A percentile compares a stretch with the other conserved stretches of the same genome.
Conservation (phyloP, 2,329 filamentous ascomycete species). For the Curvularia lunata region DNA sequence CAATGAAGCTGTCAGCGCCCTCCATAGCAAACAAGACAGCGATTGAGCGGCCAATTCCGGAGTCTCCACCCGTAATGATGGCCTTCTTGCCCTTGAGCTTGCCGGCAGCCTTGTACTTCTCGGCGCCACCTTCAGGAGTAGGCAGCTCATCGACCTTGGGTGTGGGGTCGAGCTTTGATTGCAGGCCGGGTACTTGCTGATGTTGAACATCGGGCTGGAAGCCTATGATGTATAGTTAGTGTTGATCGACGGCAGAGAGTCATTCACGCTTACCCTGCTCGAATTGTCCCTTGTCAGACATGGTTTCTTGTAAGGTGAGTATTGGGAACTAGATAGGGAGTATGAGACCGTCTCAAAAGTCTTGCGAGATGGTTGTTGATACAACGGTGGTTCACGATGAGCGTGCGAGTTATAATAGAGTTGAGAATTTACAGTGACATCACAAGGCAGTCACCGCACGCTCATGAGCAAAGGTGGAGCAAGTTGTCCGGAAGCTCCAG, state of each 20-base stretch:
- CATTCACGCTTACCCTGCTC: slow-evolving; percentile 37
- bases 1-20: slow-evolving; percentile 75
- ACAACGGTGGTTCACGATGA: slow-evolving; percentile 2
- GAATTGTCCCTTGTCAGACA: slow-evolving; percentile 46
- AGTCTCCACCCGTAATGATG: slow-evolving; percentile 81
- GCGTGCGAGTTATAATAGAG: slow-evolving; percentile 21
- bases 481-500: slow-evolving; percentile 1
- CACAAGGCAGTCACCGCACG: slow-evolving; percentile 30
- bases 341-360: neutral
- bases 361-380: neutral
- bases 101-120: slow-evolving; percentile 74
- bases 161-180: slow-evolving; percentile 63
- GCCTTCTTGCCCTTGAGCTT: slow-evolving; percentile 79
- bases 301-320: slow-evolving; percentile 54
- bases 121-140: slow-evolving; percentile 69
- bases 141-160: slow-evolving; percentile 71
- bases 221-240: slow-evolving; percentile 41
- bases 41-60: slow-evolving; percentile 76
- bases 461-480: slow-evolving; percentile 26
- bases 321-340: neutral
- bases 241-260: neutral
- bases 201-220: slow-evolving; percentile 58
- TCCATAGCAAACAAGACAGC: slow-evolving; percentile 82
- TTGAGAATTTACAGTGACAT: slow-evolving; percentile 33
- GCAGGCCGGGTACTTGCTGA: slow-evolving; percentile 60